Evolutionary conservation across 345 rosid species (phyloP).

Genomic region (Fremontodendron californicum): DNA sequence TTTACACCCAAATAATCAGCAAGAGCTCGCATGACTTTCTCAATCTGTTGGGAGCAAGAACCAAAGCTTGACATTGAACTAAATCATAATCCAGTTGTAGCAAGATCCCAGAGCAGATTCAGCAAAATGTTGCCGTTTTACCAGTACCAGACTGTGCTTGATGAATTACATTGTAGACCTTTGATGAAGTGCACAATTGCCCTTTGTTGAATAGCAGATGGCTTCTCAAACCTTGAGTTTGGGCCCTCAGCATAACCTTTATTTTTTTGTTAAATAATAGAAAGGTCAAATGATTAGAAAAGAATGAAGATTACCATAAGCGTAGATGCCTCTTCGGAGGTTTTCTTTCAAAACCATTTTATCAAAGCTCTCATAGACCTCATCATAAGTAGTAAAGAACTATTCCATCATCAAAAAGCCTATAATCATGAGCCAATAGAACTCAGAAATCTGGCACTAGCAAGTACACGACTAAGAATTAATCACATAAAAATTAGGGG

Average conservation of each 20-base stretch:
- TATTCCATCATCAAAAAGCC: conserved; percentile 39
- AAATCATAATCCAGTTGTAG: conserved; percentile 24
- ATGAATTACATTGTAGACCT: conserved; percentile 27
- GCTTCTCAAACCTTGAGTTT: conserved; percentile 24
- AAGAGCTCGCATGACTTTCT: conserved; percentile 28
- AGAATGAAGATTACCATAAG: conserved; percentile 28
- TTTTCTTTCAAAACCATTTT: conserved; percentile 43
- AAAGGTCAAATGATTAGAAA: neutral
- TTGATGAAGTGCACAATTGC: conserved; percentile 27
- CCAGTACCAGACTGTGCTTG: conserved; percentile 33
- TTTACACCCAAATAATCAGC: conserved; percentile 26
- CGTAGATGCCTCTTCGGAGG: conserved; percentile 46
- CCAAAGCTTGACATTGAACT: conserved; percentile 27
- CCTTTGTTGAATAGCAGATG: conserved; percentile 25
- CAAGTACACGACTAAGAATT: neutral
- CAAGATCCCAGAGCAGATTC: conserved; percentile 20
- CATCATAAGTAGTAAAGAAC: conserved; percentile 38
- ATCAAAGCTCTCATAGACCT: conserved; percentile 46
- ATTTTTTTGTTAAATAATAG: neutral
- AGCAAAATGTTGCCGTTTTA: conserved; percentile 26
- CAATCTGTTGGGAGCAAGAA: conserved; percentile 29
- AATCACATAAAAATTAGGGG: neutral
- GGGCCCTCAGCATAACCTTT: neutral
- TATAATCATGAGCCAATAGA: conserved; percentile 11
- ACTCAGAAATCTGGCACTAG: neutral